Percentiles rank a stretch among this genome's conserved stretches.
Evolutionary conservation across 1,284 basidiomycete species (phyloP).

Genomic region (Ustilago loliicola): DNA sequence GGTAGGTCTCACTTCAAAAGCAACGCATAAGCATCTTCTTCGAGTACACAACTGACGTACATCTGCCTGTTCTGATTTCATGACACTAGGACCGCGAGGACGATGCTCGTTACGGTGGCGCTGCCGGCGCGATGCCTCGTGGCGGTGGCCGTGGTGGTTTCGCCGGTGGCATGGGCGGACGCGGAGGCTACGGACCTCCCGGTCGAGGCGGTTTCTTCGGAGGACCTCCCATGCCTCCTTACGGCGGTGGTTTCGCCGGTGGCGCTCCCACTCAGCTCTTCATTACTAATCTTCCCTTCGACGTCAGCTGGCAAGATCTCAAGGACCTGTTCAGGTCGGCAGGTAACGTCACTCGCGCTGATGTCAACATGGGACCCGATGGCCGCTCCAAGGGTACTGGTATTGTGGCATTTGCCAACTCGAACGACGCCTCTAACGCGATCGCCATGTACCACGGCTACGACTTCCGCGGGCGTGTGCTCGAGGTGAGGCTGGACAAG

Average conservation of each 20-base stretch:
- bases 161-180: slow-evolving; percentile 32
- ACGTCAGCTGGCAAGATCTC: slow-evolving; percentile 97
- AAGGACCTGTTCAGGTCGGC: slow-evolving; percentile 96
- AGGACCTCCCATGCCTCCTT: slow-evolving; percentile 34
- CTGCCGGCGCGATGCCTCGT: slow-evolving; percentile 72
- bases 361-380: slow-evolving; percentile 91
- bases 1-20: slow-evolving; percentile 74
- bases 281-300: slow-evolving; percentile 87
- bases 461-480: slow-evolving; percentile 59
- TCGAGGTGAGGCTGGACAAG: slow-evolving; percentile 76
- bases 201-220: slow-evolving; percentile 57
- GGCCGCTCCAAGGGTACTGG: slow-evolving; percentile 85
- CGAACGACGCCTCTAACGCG: slow-evolving; percentile 89
- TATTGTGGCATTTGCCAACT: slow-evolving; percentile 93
- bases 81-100: slow-evolving; percentile 87
- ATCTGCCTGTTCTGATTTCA: not conserved
- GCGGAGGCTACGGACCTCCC: slow-evolving; percentile 50
- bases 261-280: slow-evolving; percentile 79
- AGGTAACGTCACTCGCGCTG: slow-evolving; percentile 92
- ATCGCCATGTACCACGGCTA: slow-evolving; percentile 71
- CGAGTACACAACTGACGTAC: slow-evolving; percentile 9
- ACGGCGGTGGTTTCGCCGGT: slow-evolving; percentile 40
- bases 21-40: not conserved
- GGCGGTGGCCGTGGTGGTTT: slow-evolving; percentile 77
- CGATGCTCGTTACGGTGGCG: slow-evolving; percentile 91